Percentiles rank a stretch among this genome's conserved stretches.
These are phyloP conservation scores for Colletotrichum salicis DNA, from an alignment of 2,329 filamentous ascomycete species.

Conservation along the genomic window DNA sequence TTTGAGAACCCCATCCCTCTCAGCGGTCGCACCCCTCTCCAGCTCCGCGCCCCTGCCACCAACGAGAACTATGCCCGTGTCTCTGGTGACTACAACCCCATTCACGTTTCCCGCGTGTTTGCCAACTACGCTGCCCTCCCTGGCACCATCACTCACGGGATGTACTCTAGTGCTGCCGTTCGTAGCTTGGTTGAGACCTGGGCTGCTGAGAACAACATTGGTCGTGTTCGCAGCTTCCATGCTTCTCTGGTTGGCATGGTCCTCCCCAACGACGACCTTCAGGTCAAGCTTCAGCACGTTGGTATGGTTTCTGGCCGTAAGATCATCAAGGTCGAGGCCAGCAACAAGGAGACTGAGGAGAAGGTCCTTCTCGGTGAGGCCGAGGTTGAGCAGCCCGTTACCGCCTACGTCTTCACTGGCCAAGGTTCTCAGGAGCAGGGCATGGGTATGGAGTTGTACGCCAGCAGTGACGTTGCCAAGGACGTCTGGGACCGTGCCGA, in stretches of 20 bases:
- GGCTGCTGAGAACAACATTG: conserved; percentile 98
- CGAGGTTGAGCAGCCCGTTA: conserved; percentile 96
- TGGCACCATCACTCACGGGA: conserved; percentile 97
- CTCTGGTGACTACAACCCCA: conserved; percentile 98
- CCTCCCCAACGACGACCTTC: conserved; percentile 91
- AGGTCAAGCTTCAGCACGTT: conserved; percentile 94
- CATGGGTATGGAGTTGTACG: conserved; percentile 99
- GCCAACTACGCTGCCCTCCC: conserved; percentile 94
- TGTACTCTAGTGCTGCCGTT: conserved; percentile 98
- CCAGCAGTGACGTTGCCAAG: conserved; percentile 90
- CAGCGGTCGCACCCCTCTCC: conserved; percentile 88
- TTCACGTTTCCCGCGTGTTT: conserved; percentile 97
- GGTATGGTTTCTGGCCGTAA: conserved; percentile 98
- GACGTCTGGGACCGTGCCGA: conserved; percentile 98
- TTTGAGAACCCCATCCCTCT: conserved; percentile 98
- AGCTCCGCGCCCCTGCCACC: conserved; percentile 89
- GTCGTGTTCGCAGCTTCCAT: conserved; percentile 96
- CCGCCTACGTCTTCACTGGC: conserved; percentile 96
- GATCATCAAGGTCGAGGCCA: conserved; percentile 98
- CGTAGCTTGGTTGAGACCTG: conserved; percentile 97
- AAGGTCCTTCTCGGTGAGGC: conserved; percentile 96
- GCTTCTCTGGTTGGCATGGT: conserved; percentile 99
- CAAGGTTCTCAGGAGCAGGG: conserved; percentile 99
- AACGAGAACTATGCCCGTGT: conserved; percentile 99
- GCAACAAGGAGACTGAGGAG: conserved; percentile 94